Conservation (phyloP, 2,329 filamentous ascomycete species). For the Epichloe baconii region DNA sequence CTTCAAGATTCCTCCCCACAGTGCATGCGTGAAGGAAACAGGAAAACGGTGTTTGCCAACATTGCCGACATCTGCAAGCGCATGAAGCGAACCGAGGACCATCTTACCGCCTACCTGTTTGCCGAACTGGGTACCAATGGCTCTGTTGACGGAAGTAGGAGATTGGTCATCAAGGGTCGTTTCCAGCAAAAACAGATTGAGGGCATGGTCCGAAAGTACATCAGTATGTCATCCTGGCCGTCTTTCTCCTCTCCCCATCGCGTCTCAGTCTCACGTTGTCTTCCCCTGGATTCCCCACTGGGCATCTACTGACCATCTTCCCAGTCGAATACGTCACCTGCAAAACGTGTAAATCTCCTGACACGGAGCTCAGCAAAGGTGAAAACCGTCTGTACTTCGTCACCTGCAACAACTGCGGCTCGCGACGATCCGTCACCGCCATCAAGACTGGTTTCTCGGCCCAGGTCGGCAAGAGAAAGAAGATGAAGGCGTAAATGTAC, state of each 20-base stretch:
- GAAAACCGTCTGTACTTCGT: slow-evolving; percentile 99
- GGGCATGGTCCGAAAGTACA: slow-evolving; percentile 91
- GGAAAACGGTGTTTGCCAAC: slow-evolving; percentile 99
- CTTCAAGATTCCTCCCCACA: slow-evolving; percentile 99
- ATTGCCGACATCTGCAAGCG: slow-evolving; percentile 97
- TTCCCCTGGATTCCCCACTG: background rate
- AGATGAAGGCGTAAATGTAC: slow-evolving; percentile 62
- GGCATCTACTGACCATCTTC: background rate
- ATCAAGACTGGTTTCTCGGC: slow-evolving; percentile 99
- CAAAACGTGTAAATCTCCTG: slow-evolving; percentile 92
- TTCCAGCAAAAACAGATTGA: slow-evolving; percentile 99
- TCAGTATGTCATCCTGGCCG: slow-evolving; percentile 45
- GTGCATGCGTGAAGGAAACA: slow-evolving; percentile 98
- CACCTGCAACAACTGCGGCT: slow-evolving; percentile 76
- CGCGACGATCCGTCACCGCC: slow-evolving; percentile 77
- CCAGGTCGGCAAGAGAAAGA: slow-evolving; percentile 96
- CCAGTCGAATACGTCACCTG: slow-evolving; percentile 93
- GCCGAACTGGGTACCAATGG: slow-evolving; percentile 96
- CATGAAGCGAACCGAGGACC: slow-evolving; percentile 98
- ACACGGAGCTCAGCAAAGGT: slow-evolving; percentile 95
- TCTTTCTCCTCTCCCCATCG: background rate
- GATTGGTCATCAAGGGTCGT: slow-evolving; percentile 96
- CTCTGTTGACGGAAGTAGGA: slow-evolving; percentile 82
- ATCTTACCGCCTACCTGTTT: slow-evolving; percentile 93
- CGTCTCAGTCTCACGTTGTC: background rate